These are phyloP conservation scores for Marvania coccoides DNA, from an alignment of 139 green algal genomes.

Conservation along the genomic window DNA sequence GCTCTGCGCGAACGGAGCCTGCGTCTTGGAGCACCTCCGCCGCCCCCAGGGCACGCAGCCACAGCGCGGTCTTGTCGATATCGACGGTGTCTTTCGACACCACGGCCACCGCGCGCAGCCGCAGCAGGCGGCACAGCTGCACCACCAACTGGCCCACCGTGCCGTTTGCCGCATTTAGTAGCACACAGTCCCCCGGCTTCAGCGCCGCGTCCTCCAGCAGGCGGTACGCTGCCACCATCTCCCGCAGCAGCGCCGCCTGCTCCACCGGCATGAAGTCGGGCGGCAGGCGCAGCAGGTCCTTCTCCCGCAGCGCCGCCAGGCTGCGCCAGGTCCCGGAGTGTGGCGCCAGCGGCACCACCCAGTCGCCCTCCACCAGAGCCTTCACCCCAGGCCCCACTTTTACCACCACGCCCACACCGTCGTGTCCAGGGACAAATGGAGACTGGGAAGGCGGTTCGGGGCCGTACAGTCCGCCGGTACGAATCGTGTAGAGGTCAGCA, in stretches of 20 bases:
- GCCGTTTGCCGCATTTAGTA: slow-evolving; percentile 80
- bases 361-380: slow-evolving; percentile 61
- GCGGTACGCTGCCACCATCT: slow-evolving; percentile 76
- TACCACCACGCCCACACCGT: slow-evolving; percentile 58
- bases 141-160: slow-evolving; percentile 73
- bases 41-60: slow-evolving; percentile 62
- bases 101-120: slow-evolving; percentile 52
- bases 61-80: slow-evolving; percentile 29
- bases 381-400: slow-evolving; percentile 83
- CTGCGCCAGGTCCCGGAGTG: slow-evolving; percentile 70
- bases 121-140: slow-evolving; percentile 74
- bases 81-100: slow-evolving; percentile 13
- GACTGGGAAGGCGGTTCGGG: slow-evolving; percentile 5
- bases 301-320: slow-evolving; percentile 57
- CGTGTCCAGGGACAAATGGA: slow-evolving; percentile 66
- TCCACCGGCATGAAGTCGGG: slow-evolving; percentile 46
- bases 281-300: slow-evolving; percentile 48
- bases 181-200: slow-evolving; percentile 78
- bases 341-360: slow-evolving; percentile 60
- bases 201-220: slow-evolving; percentile 75
- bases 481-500: slow-evolving; percentile 60
- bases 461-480: slow-evolving; percentile 60
- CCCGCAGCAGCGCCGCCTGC: slow-evolving; percentile 49
- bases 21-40: slow-evolving; percentile 58
- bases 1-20: slow-evolving; percentile 50